Conservation (phyloP, 1,284 basidiomycete genomes). For the Cerioporus squamosus region DNA sequence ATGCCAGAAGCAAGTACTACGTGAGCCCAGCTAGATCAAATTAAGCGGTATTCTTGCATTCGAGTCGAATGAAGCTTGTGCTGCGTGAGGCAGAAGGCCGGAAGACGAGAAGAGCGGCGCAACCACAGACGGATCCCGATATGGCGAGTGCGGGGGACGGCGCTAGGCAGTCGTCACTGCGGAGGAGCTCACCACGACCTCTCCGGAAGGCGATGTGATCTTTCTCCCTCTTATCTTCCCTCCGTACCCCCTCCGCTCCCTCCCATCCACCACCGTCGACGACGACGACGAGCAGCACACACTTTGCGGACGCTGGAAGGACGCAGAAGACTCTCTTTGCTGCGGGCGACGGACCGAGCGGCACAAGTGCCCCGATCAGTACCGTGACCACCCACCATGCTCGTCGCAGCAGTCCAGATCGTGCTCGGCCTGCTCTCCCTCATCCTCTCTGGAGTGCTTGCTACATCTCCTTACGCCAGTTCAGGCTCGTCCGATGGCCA, state of each 20-base stretch:
- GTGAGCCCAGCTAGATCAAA: too few species aligned
- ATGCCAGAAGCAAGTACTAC: too few species aligned
- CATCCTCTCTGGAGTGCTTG: not conserved
- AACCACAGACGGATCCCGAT: constrained; percentile 6
- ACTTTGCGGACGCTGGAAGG: not conserved
- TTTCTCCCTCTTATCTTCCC: not conserved
- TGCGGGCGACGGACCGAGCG: constrained; percentile 10
- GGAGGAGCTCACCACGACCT: not conserved
- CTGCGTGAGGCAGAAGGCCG: too few species aligned
- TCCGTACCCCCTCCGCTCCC: not conserved
- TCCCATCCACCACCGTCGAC: not conserved
- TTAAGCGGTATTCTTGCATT: too few species aligned
- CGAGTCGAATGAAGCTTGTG: too few species aligned
- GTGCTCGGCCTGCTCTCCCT: constrained; percentile 5
- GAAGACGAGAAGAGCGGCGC: not conserved
- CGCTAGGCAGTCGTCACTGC: constrained; percentile 10
- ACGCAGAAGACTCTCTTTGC: not conserved
- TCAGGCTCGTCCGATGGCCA: constrained; percentile 7
- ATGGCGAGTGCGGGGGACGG: constrained; percentile 3
- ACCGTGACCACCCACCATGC: constrained; percentile 12
- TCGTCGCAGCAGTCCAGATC: constrained; percentile 5
- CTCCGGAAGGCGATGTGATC: not conserved
- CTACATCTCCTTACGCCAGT: not conserved
- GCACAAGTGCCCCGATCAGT: constrained; percentile 9
- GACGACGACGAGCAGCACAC: not conserved